Percentiles rank a stretch among this genome's conserved stretches.
Evolutionary conservation across 2,329 filamentous ascomycete species (phyloP).

Genomic region (Colletotrichum plurivorum): DNA sequence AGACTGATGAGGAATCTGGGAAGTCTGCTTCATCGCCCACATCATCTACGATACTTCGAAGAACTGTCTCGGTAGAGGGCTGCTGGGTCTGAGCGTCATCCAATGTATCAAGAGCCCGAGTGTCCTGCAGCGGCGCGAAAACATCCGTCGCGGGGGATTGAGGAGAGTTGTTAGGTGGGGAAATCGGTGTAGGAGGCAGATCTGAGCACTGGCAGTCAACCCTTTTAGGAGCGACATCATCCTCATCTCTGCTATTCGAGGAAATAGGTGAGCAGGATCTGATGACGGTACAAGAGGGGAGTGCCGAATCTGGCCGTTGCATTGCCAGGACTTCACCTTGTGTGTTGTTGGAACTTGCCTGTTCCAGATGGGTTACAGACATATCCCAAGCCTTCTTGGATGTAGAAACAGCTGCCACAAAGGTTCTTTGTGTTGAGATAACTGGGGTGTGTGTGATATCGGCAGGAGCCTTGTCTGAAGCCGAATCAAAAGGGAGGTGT

Average conservation of each 20-base stretch:
- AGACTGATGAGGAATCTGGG: conserved; percentile 43
- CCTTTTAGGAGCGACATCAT: conserved; percentile 1
- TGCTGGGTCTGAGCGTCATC: conserved; percentile 33
- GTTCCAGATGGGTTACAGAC: neutral
- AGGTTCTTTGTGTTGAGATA: neutral
- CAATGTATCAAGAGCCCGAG: conserved; percentile 22
- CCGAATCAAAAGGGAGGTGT: neutral
- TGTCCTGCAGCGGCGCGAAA: conserved; percentile 15
- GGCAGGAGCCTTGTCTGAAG: neutral
- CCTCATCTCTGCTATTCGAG: neutral
- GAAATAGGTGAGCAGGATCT: neutral
- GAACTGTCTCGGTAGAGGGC: conserved; percentile 3
- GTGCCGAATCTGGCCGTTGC: conserved; percentile 12
- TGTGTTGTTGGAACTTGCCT: neutral
- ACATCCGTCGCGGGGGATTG: conserved; percentile 23
- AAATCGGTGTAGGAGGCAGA: neutral
- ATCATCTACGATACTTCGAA: conserved; percentile 17
- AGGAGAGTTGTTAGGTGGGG: conserved; percentile 25
- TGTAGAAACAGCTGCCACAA: neutral
- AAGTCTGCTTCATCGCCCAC: conserved; percentile 20
- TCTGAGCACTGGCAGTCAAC: neutral
- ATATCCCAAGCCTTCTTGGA: neutral
- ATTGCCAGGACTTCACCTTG: neutral
- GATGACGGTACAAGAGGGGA: conserved; percentile 11
- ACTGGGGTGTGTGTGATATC: neutral